Evolutionary conservation across 2,329 filamentous ascomycete species (phyloP), one percentile per base, ranked within the genome.

Genomic region (Fusarium armeniacum): DNA sequence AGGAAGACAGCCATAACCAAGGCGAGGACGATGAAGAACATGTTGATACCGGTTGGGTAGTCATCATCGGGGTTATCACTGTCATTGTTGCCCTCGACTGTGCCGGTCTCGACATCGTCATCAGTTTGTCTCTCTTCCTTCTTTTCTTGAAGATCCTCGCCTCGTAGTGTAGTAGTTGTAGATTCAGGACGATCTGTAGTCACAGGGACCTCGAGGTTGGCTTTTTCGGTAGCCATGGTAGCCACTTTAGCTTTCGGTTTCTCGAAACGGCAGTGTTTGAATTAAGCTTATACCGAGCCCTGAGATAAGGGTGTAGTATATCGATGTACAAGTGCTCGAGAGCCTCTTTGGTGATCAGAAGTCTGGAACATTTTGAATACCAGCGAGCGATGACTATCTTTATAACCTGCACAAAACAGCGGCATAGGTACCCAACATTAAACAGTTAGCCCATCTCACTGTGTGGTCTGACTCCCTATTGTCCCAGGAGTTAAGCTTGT

Each of bases 1-100:
- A 86, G 77, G 70, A 86, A 86, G 50, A 86, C 79, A 59, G 79
- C 81, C 40, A 86, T 74, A 10, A 83, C 76, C 10, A 87, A 75
- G 22, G 84, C 83, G 28, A 83, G 59, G 20, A 86, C 78, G 54
- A 86, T 83, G 67, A 83, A 79, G 52, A 76, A 63, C 60, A 84
- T 76, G 59, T 78, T 77, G 58, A 77, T 58, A 12, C 82, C 82
- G 9, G 75, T 67, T 3, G 81, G 82, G 57, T 83, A 84, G 11
- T 81, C 80, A 54, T 71, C 71, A 13, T 79, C 64, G n/a, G 60
- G 22, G 20, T 71, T 71, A 20, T 69, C 58, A 8, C 61, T 38
- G 26, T 72, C 74, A 24, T 69, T 60, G 18, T 67, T 71, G 4
- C 56, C 67, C 13, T 71, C 64, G 4, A 70, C 52, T 6, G 62